Evolutionary conservation across 2,329 filamentous ascomycete genomes (phyloP).

Genomic region (Paradendryphiella salina): DNA sequence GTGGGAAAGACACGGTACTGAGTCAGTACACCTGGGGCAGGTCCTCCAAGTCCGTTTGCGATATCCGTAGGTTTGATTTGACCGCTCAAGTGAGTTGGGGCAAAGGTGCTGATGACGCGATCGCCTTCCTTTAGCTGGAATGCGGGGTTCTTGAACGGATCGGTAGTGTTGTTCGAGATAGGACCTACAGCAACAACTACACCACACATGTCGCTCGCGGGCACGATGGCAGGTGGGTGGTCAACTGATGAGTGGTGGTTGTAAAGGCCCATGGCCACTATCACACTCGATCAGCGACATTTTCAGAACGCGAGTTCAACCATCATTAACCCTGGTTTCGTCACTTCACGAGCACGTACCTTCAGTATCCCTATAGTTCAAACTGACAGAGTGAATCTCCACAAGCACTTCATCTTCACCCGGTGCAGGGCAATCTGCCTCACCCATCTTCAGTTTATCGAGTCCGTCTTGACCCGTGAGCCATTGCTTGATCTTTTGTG

Average conservation of each 20-base stretch:
- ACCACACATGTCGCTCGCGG: slow-evolving; percentile 73
- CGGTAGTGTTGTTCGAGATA: slow-evolving; percentile 42
- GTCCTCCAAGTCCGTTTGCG: slow-evolving; percentile 62
- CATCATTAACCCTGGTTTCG: background rate
- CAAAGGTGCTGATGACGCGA: slow-evolving; percentile 69
- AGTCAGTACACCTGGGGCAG: slow-evolving; percentile 60
- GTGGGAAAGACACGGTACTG: slow-evolving; percentile 64
- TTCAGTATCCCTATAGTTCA: slow-evolving; percentile 60
- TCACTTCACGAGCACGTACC: slow-evolving; percentile 25
- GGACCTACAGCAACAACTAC: slow-evolving; percentile 57
- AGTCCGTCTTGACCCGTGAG: slow-evolving; percentile 50
- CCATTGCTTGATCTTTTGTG: slow-evolving; percentile 48
- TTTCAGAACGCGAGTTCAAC: background rate
- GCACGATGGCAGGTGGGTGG: slow-evolving; percentile 55
- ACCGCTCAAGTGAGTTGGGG: slow-evolving; percentile 60
- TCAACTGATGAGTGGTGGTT: slow-evolving; percentile 63
- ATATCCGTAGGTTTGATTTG: slow-evolving; percentile 62
- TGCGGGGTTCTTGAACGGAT: slow-evolving; percentile 52
- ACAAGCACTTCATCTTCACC: slow-evolving; percentile 54
- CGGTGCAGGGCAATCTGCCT: slow-evolving; percentile 40
- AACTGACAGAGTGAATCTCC: slow-evolving; percentile 56
- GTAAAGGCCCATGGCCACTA: slow-evolving; percentile 68
- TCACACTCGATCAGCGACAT: slow-evolving; percentile 12
- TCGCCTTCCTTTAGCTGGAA: slow-evolving; percentile 54
- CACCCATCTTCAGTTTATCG: slow-evolving; percentile 46